Evolutionary conservation across 805 yeast genomes (phyloP).

Genomic region (Candida ponderosae): DNA sequence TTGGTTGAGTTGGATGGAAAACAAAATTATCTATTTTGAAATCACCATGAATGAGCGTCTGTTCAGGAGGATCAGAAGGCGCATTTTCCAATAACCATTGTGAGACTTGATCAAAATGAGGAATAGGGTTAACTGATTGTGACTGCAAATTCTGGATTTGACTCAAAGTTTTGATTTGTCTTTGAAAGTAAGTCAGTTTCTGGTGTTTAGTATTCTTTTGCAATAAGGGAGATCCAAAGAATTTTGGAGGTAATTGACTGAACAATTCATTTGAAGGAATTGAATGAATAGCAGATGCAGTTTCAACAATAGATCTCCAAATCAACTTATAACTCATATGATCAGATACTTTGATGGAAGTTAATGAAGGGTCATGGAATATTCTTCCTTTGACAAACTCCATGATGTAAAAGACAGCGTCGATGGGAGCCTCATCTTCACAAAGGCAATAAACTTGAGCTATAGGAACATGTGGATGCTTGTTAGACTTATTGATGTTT

Average conservation of each 20-base stretch:
- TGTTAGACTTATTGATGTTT: constrained; percentile 13
- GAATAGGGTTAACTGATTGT: constrained; percentile 35
- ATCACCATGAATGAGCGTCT: constrained; percentile 55
- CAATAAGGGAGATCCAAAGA: too few species aligned
- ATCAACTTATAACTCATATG: constrained; percentile 19
- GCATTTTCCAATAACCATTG: constrained; percentile 33
- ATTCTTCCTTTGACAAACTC: constrained; percentile 49
- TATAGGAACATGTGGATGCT: constrained; percentile 35
- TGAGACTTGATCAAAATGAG: constrained; percentile 34
- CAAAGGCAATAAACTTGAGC: constrained; percentile 45
- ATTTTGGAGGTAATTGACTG: constrained; percentile 33
- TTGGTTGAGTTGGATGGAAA: constrained; percentile 42
- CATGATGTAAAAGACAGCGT: constrained; percentile 54
- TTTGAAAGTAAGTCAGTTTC: constrained; percentile 32
- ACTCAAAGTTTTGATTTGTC: constrained; percentile 43
- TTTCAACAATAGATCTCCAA: constrained; percentile 42
- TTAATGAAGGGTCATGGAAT: constrained; percentile 44
- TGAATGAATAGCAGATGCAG: constrained; percentile 41
- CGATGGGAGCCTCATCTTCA: constrained; percentile 47
- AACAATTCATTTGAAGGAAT: constrained; percentile 36
- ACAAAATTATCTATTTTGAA: constrained; percentile 58
- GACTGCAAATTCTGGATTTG: constrained; percentile 34
- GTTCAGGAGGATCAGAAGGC: constrained; percentile 38
- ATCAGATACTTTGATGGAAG: constrained; percentile 23
- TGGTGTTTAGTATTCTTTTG: constrained; percentile 20